Conservation (phyloP, 768 basidiomycete genomes). For the Jaapia argillacea region DNA sequence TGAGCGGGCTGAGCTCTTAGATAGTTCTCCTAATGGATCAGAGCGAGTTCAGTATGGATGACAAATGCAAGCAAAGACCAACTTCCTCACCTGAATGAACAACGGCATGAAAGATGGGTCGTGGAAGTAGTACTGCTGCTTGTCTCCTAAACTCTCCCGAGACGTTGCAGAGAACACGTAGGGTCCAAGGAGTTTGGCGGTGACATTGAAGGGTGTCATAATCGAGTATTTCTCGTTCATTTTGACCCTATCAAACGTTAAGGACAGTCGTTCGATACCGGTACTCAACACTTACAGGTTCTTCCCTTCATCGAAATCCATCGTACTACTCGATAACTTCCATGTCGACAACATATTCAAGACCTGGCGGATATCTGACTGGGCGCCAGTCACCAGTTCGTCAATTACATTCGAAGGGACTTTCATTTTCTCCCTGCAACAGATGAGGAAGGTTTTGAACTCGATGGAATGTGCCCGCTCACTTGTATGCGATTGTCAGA, state of each 20-base stretch:
- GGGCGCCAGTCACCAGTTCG: conserved; percentile 78
- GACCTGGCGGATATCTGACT: conserved; percentile 96
- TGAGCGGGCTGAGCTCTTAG: conserved; percentile 70
- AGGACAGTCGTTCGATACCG: too few species aligned
- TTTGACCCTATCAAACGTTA: conserved; percentile 56
- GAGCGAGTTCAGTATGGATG: background rate
- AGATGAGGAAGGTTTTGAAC: background rate
- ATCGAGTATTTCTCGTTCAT: conserved; percentile 90
- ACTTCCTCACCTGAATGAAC: conserved; percentile 74
- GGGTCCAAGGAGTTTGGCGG: conserved; percentile 83
- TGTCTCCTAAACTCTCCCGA: conserved; percentile 76
- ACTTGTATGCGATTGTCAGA: conserved; percentile 86
- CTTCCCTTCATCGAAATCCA: conserved; percentile 92
- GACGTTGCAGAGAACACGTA: conserved; percentile 81
- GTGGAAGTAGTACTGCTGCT: conserved; percentile 95
- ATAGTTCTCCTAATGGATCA: conserved; percentile 80
- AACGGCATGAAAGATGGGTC: conserved; percentile 91
- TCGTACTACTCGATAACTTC: conserved; percentile 70
- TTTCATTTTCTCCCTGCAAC: conserved; percentile 79
- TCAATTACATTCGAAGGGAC: conserved; percentile 88
- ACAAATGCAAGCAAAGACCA: background rate
- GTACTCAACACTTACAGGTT: conserved; percentile 75
- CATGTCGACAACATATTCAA: conserved; percentile 98
- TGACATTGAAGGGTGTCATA: conserved; percentile 87
- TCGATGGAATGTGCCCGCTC: conserved; percentile 12